A percentile compares a stretch with the other conserved stretches of the same genome.
Evolutionary conservation across 2,329 filamentous ascomycete species (phyloP).

Genomic region (Xylaria multiplex): DNA sequence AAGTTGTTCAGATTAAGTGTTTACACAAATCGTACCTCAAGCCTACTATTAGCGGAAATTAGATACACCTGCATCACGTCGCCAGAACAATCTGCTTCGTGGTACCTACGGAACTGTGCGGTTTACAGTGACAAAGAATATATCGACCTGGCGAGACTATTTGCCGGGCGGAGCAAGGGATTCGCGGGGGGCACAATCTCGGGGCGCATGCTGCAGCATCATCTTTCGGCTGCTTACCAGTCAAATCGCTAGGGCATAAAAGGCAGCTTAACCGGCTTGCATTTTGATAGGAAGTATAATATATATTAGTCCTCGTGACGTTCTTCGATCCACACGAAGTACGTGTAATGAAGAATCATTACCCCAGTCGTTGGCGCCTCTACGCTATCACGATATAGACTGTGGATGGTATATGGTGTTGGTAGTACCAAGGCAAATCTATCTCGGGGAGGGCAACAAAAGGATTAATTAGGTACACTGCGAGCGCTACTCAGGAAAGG

Average conservation of each 20-base stretch:
- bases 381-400: slow-evolving; percentile 6
- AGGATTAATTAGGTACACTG: background rate
- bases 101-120: background rate
- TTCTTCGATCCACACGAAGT: slow-evolving; percentile 24
- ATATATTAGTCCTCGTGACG: slow-evolving; percentile 30
- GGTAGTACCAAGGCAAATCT: background rate
- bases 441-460: background rate
- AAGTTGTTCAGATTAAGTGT: slow-evolving; percentile 13
- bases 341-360: slow-evolving; percentile 21
- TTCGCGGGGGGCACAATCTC: slow-evolving; percentile 27
- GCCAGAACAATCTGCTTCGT: slow-evolving; percentile 6
- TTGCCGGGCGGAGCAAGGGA: slow-evolving; percentile 16
- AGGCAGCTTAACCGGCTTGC: slow-evolving; percentile 29
- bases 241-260: slow-evolving; percentile 21
- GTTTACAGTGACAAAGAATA: background rate
- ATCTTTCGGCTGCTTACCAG: slow-evolving; percentile 17
- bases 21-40: slow-evolving; percentile 18
- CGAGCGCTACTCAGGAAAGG: background rate
- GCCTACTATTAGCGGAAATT: slow-evolving; percentile 3
- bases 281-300: slow-evolving; percentile 25
- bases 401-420: background rate
- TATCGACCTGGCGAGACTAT: slow-evolving; percentile 13
- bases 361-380: slow-evolving; percentile 9
- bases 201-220: slow-evolving; percentile 25
- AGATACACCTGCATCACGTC: slow-evolving; percentile 20